Evolutionary conservation across 306 rosid genomes (phyloP), one percentile per base, ranked within the genome.

Genomic region (Astragalus glycyphyllos): DNA sequence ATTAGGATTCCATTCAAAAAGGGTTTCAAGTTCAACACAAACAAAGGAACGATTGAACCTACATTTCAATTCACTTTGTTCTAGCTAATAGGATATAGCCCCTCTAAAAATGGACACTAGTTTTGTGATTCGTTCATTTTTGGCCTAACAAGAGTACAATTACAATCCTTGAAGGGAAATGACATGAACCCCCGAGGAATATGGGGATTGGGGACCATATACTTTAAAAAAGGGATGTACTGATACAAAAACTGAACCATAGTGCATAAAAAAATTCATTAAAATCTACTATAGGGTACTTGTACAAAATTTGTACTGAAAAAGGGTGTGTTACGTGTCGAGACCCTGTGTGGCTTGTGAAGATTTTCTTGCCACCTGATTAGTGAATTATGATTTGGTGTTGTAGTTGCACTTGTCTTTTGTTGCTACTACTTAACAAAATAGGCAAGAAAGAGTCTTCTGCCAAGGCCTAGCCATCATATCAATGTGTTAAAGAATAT

Each of bases 271-370:
- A 26, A 20, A 26, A 72, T 54, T 26, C 13, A 11, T 64, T 78
- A 32, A 71, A 65, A 71, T 78, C 32, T 23, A 46, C 11, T 40
- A 57, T 40, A 57, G 38, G 77, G 6, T 29, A 31, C 37, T 45
- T 4, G 7, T 56, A 37, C 8, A 37, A 44, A 12, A 17, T 31
- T 23, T 53, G 72, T 66, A 68, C 59, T 46, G 5, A 15, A 7
- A 32, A 26, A 11, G 4, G 3, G 62, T n/a, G 37, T 11, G 14
- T 62, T 17, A 73, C 83, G 75, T 77, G 82, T 77, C 82, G 71
- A 77, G 5, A 40, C 73, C 77, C 74, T 41, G 77, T 60, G 58
- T 57, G 85, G 55, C 12, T 73, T 62, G 47, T 13, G 17, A n/a
- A 31, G 62, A 73, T 67, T 68, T 38, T 49, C 11, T 46, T 53